Evolutionary conservation across 2,329 filamentous ascomycete genomes (phyloP).

Genomic region (Penicillium decumbens): DNA sequence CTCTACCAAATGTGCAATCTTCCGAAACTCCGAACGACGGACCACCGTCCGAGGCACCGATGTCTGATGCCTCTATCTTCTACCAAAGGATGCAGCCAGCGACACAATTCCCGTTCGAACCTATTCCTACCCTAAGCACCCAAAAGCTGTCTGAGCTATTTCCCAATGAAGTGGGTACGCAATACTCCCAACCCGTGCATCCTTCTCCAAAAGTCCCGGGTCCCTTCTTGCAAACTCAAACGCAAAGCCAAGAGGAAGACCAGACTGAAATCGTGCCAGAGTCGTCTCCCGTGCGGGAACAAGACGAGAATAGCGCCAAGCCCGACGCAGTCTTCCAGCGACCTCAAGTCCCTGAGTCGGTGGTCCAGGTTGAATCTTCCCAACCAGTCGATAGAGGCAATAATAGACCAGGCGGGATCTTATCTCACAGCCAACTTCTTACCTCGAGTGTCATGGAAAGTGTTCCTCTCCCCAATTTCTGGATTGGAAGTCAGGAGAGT

Average conservation of each 20-base stretch:
- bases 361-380: constrained; percentile 42
- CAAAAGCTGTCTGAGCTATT: constrained; percentile 40
- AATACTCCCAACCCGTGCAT: constrained; percentile 8
- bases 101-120: constrained; percentile 37
- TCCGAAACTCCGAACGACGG: constrained; percentile 23
- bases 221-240: constrained; percentile 21
- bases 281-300: constrained; percentile 34
- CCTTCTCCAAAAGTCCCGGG: constrained; percentile 7
- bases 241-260: constrained; percentile 21
- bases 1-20: constrained; percentile 22
- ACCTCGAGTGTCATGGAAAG: constrained; percentile 45
- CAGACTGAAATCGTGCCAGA: constrained; percentile 37
- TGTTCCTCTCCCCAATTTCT: constrained; percentile 38
- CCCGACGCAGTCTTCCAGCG: constrained; percentile 14
- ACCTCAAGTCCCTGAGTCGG: constrained; percentile 22
- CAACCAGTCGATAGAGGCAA: constrained; percentile 31
- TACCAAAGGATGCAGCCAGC: constrained; percentile 34
- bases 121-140: constrained; percentile 34
- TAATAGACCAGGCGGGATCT: constrained; percentile 18
- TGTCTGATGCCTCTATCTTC: constrained; percentile 36
- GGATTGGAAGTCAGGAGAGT: constrained; percentile 38
- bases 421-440: constrained; percentile 36
- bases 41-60: constrained; percentile 23
- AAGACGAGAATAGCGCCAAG: constrained; percentile 9
- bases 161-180: constrained; percentile 26